Conservation (phyloP, 2,329 filamentous ascomycete genomes). For the Aspergillus sp. region DNA sequence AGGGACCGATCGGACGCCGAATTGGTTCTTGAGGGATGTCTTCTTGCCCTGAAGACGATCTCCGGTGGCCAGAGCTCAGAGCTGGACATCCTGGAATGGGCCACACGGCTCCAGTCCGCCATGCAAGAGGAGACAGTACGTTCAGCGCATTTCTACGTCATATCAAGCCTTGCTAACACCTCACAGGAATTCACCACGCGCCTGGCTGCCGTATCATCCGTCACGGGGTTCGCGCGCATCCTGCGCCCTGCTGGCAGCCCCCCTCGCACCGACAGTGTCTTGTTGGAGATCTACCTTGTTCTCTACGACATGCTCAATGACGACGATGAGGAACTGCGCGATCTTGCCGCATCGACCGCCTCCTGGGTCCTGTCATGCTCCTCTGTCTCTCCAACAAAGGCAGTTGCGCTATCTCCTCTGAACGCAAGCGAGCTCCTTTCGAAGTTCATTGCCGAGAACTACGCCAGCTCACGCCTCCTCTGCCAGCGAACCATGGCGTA, state of each 20-base stretch:
- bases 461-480: constrained; percentile 35
- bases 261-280: constrained; percentile 29
- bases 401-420: constrained; percentile 49
- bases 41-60: constrained; percentile 33
- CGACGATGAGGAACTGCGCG: constrained; percentile 86
- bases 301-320: constrained; percentile 80
- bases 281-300: constrained; percentile 62
- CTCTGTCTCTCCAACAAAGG: constrained; percentile 28
- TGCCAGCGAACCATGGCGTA: constrained; percentile 41
- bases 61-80: constrained; percentile 21
- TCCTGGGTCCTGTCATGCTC: constrained; percentile 42
- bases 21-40: constrained; percentile 41
- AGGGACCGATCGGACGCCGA: constrained; percentile 41
- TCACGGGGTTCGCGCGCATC: constrained; percentile 45
- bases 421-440: constrained; percentile 49
- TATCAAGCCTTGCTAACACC: constrained; percentile 7
- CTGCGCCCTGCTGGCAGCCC: constrained; percentile 33
- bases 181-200: constrained; percentile 43
- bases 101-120: constrained; percentile 39
- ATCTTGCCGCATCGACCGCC: constrained; percentile 54
- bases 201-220: constrained; percentile 39
- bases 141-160: background rate
- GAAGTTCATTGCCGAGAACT: constrained; percentile 38
- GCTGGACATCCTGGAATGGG: constrained; percentile 33
- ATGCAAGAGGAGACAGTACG: constrained; percentile 47